These are phyloP conservation scores for Zygnema cylindricum DNA, from an alignment of 139 green algal genomes.

Conservation along the genomic window DNA sequence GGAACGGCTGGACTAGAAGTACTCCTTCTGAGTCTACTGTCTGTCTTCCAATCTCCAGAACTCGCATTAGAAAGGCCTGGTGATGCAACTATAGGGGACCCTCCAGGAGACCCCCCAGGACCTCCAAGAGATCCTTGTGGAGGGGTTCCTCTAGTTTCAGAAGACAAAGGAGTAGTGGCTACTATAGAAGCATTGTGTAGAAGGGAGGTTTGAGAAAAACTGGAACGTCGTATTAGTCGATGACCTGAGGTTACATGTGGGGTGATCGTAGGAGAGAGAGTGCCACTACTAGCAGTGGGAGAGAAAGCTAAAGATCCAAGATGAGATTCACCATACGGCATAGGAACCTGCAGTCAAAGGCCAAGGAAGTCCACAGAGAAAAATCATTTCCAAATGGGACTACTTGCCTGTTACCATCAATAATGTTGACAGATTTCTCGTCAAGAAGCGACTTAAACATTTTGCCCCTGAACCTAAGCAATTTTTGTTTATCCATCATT, in stretches of 20 bases:
- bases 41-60: slow-evolving; percentile 2
- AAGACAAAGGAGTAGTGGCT: not conserved
- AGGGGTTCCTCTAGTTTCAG: not conserved
- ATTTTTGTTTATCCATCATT: no score
- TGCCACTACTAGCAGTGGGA: not conserved
- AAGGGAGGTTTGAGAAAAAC: not conserved
- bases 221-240: not conserved
- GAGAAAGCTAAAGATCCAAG: not conserved
- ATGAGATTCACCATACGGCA: not conserved
- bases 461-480: no score
- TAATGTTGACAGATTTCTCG: no score
- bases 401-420: no score
- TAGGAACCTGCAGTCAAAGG: not conserved
- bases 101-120: not conserved
- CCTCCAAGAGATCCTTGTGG: not conserved
- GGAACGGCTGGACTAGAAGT: slow-evolving; percentile 13
- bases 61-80: not conserved
- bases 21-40: slow-evolving; percentile 4
- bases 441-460: no score
- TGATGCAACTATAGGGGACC: not conserved
- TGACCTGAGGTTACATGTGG: not conserved
- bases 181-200: not conserved
- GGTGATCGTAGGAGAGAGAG: not conserved
- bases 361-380: no score
- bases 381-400: no score